These are phyloP conservation scores for Aureobasidium lini DNA, from an alignment of 2,329 filamentous ascomycete species.

Conservation along the genomic window DNA sequence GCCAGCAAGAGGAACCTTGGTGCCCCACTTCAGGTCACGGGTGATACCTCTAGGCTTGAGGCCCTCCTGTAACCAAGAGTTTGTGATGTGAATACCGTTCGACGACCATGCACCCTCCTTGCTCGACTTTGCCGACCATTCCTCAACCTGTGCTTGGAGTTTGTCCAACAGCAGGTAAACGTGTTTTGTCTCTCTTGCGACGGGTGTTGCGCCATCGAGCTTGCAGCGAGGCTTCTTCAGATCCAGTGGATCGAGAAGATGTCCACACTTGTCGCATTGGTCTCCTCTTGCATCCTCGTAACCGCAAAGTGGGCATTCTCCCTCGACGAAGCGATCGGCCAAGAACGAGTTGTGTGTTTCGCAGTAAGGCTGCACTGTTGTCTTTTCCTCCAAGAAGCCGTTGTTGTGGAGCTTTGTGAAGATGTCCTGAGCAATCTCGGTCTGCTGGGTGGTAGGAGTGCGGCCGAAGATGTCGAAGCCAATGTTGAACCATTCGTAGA, in stretches of 20 bases:
- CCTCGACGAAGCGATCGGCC: constrained; percentile 80
- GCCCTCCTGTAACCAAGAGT: constrained; percentile 76
- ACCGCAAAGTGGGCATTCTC: constrained; percentile 63
- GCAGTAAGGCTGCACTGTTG: constrained; percentile 86
- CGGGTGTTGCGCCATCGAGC: constrained; percentile 74
- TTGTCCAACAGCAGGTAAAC: constrained; percentile 83
- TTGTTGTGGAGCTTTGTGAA: constrained; percentile 84
- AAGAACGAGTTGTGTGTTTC: constrained; percentile 57
- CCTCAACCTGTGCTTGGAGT: constrained; percentile 66
- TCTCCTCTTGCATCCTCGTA: constrained; percentile 47
- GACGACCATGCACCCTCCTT: constrained; percentile 68
- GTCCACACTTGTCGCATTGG: constrained; percentile 47
- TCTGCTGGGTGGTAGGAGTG: constrained; percentile 83
- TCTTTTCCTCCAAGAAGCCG: constrained; percentile 78
- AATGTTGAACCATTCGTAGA: constrained; percentile 96
- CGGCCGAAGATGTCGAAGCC: constrained; percentile 91
- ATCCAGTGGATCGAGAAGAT: constrained; percentile 42
- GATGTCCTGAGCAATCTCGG: constrained; percentile 85
- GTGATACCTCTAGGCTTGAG: constrained; percentile 84
- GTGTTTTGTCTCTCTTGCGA: constrained; percentile 78
- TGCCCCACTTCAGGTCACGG: constrained; percentile 86
- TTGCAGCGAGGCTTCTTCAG: constrained; percentile 86
- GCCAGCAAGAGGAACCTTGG: constrained; percentile 50
- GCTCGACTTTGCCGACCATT: constrained; percentile 69
- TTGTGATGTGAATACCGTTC: constrained; percentile 69